Conservation (phyloP, 2,329 filamentous ascomycete species). For the Clarireedia sp. region DNA sequence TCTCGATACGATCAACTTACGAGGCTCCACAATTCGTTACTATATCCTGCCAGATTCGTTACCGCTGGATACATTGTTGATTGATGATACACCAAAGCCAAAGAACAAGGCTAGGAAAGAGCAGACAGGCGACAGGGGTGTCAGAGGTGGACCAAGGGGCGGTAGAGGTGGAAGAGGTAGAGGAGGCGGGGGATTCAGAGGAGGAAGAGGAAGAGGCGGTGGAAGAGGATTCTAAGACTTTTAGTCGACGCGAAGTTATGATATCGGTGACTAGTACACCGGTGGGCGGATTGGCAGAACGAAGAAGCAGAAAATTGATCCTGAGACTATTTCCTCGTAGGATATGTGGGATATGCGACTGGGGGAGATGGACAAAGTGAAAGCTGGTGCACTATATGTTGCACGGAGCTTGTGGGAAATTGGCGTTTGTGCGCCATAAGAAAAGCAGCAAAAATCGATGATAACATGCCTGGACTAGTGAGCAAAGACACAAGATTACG, state of each 20-base stretch:
- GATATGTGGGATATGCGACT: not conserved
- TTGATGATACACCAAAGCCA: slow-evolving; percentile 94
- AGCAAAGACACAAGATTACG: slow-evolving; percentile 1
- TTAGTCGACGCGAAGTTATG: too few relatives aligned
- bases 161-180: slow-evolving; percentile 42
- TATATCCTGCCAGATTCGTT: slow-evolving; percentile 94
- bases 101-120: slow-evolving; percentile 99
- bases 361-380: not conserved
- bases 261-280: not conserved
- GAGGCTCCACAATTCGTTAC: slow-evolving; percentile 92
- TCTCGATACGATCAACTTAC: slow-evolving; percentile 93
- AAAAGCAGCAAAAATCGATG: slow-evolving; percentile 11
- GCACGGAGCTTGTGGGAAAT: slow-evolving; percentile 7
- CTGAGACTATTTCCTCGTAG: not conserved
- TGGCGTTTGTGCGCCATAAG: slow-evolving; percentile 18
- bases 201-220: slow-evolving; percentile 44
- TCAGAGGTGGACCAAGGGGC: slow-evolving; percentile 37
- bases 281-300: not conserved
- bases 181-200: slow-evolving; percentile 49
- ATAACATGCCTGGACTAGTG: not conserved
- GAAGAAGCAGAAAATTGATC: too few relatives aligned
- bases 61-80: slow-evolving; percentile 87
- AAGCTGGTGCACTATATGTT: not conserved
- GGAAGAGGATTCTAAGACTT: slow-evolving; percentile 29
- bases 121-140: slow-evolving; percentile 43